Evolutionary conservation across 192 early-diverging fungal genomes (phyloP).

Genomic region (Linderina pennispora): DNA sequence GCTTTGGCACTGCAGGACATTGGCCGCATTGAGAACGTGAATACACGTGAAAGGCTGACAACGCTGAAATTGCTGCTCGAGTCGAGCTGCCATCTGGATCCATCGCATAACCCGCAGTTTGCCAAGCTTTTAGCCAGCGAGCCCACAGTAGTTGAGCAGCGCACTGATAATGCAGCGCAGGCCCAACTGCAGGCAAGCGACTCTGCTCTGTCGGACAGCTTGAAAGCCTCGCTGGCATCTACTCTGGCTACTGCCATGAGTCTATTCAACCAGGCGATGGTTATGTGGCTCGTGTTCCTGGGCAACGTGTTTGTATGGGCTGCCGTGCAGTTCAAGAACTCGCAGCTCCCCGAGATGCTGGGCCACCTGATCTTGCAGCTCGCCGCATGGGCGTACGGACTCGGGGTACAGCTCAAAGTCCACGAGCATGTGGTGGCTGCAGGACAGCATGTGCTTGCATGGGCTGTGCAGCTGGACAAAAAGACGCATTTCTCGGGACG

Average conservation of each 20-base stretch:
- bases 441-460: neutral
- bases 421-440: slow-evolving; percentile 3
- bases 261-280: slow-evolving; percentile 9
- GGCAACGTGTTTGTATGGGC: slow-evolving; percentile 25
- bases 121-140: neutral
- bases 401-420: slow-evolving; percentile 1
- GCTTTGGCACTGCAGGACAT: slow-evolving; percentile 11
- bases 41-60: slow-evolving; percentile 16
- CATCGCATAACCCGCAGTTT: neutral
- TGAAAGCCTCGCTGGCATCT: neutral
- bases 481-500: slow-evolving; percentile 18
- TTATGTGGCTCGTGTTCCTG: slow-evolving; percentile 28
- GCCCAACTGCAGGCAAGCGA: neutral
- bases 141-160: neutral
- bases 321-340: slow-evolving; percentile 24
- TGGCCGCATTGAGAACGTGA: neutral
- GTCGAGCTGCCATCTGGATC: neutral
- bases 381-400: slow-evolving; percentile 2
- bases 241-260: slow-evolving; percentile 2
- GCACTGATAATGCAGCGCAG: neutral
- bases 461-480: slow-evolving; percentile 18
- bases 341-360: slow-evolving; percentile 14
- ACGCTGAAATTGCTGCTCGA: slow-evolving; percentile 13
- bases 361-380: slow-evolving; percentile 2
- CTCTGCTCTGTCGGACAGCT: too few species aligned